These are phyloP conservation scores for Solioccasus polychromus DNA, from an alignment of 768 basidiomycete species.

Conservation along the genomic window DNA sequence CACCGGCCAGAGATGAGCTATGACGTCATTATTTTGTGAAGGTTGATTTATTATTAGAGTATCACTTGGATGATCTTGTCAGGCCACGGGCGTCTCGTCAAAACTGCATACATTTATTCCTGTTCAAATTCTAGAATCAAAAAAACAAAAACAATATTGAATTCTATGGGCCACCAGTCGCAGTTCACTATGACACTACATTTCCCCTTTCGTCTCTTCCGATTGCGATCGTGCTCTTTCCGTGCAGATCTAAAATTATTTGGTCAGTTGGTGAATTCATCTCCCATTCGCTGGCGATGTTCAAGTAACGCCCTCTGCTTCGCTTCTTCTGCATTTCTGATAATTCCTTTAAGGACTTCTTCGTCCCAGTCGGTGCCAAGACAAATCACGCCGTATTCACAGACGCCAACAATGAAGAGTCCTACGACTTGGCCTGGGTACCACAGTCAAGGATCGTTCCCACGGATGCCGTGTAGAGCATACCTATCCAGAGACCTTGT, in stretches of 20 bases:
- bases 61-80: neutral
- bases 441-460: conserved; percentile 8
- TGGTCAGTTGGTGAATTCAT: conserved; percentile 17
- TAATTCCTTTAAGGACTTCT: conserved; percentile 41
- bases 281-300: conserved; percentile 11
- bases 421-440: conserved; percentile 66
- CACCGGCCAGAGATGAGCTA: conserved; percentile 31
- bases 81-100: neutral
- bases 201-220: neutral
- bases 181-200: neutral
- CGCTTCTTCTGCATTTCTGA: conserved; percentile 34
- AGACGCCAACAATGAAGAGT: conserved; percentile 65
- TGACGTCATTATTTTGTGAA: conserved; percentile 11
- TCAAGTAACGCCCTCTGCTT: conserved; percentile 28
- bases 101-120: neutral
- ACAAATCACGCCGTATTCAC: conserved; percentile 64
- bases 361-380: conserved; percentile 48
- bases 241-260: neutral
- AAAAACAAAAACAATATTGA: neutral
- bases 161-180: neutral
- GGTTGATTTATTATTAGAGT: conserved; percentile 3
- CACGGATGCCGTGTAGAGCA: neutral
- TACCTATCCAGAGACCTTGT: conserved; percentile 52
- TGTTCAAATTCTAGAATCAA: neutral
- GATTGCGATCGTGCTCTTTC: neutral